Percentiles rank a stretch among this genome's conserved stretches.
Evolutionary conservation across 345 rosid genomes (phyloP).

Genomic region (Pelargonium nanum): DNA sequence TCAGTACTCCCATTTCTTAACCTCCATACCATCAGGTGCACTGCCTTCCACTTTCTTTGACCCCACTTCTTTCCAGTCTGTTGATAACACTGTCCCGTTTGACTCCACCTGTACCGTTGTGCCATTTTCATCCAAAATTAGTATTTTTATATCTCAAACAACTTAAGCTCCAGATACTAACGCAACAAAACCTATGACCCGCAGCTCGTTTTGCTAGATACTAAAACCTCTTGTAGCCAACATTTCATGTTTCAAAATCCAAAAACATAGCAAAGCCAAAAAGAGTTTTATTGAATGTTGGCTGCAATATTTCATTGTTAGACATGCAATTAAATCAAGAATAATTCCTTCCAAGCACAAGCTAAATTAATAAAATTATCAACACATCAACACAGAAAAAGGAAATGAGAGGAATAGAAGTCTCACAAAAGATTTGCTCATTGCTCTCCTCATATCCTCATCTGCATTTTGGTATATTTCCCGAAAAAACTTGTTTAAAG

Average conservation of each 20-base stretch:
- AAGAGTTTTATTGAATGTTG: not conserved
- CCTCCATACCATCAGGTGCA: slow-evolving; percentile 74
- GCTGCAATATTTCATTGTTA: not conserved
- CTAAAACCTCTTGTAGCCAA: too few relatives aligned
- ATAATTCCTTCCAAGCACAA: too few relatives aligned
- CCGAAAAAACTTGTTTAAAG: slow-evolving; percentile 58
- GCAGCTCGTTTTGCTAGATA: too few relatives aligned
- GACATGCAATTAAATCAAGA: too few relatives aligned
- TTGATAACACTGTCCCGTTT: slow-evolving; percentile 67
- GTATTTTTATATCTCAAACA: not conserved
- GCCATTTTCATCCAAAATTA: not conserved
- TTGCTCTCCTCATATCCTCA: slow-evolving; percentile 69
- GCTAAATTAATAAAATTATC: too few relatives aligned
- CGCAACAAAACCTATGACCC: too few relatives aligned
- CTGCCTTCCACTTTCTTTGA: slow-evolving; percentile 66
- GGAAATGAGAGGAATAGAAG: not conserved
- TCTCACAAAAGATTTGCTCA: slow-evolving; percentile 74
- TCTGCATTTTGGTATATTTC: slow-evolving; percentile 52
- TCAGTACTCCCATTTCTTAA: slow-evolving; percentile 63
- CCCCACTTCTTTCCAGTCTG: slow-evolving; percentile 81
- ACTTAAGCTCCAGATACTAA: too few relatives aligned
- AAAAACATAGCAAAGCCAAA: too few relatives aligned
- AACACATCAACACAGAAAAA: not conserved
- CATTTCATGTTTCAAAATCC: too few relatives aligned
- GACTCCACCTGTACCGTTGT: slow-evolving; percentile 58